Evolutionary conservation across 257 asterid species (phyloP).

Genomic region (Solanum arcanum): DNA sequence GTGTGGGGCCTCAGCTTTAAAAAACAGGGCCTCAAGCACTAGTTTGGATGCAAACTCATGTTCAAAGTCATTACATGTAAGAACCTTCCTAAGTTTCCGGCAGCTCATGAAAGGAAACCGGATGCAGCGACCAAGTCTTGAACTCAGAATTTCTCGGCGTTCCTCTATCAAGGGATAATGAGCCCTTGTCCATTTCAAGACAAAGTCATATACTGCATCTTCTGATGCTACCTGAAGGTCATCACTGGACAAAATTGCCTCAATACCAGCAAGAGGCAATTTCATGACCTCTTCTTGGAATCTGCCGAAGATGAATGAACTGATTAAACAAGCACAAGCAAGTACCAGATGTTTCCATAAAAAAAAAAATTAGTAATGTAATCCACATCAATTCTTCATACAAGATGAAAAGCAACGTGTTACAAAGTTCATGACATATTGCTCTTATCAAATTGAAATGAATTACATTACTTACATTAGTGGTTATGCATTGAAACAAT

Average conservation of each 20-base stretch:
- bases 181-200: conserved; percentile 14
- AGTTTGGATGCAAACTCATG: conserved; percentile 13
- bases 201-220: conserved; percentile 16
- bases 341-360: neutral
- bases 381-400: neutral
- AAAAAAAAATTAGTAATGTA: neutral
- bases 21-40: conserved; percentile 21
- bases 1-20: conserved; percentile 17
- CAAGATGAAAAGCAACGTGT: neutral
- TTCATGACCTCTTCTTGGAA: conserved; percentile 13
- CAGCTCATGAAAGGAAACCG: conserved; percentile 20
- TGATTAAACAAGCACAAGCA: neutral
- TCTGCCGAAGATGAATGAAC: conserved; percentile 3
- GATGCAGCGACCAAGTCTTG: conserved; percentile 9
- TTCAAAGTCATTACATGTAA: conserved; percentile 12
- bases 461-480: neutral
- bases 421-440: neutral
- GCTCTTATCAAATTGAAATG: neutral
- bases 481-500: neutral
- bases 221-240: conserved; percentile 21
- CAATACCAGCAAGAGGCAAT: conserved; percentile 21
- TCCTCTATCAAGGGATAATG: conserved; percentile 10
- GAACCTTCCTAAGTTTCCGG: conserved; percentile 16
- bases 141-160: conserved; percentile 9
- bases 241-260: conserved; percentile 16